phyloP scores from a whole-genome alignment of 176 grass and related monocot species.

The Coix lacrymajobi region DNA sequence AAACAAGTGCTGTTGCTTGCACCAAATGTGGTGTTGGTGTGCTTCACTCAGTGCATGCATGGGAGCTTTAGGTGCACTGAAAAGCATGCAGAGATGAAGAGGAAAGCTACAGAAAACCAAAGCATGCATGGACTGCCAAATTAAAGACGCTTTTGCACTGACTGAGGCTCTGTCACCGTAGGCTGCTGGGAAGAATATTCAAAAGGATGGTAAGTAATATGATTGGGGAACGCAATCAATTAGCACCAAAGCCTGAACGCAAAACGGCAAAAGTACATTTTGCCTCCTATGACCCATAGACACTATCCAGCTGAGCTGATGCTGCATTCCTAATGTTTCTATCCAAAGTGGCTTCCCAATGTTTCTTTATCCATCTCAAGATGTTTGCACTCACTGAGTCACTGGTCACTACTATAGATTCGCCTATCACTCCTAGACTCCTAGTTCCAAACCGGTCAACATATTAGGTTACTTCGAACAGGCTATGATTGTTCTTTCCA shows the following conservation, averaged over 20 bases:
- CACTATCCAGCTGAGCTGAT: background rate
- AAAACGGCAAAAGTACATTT: background rate
- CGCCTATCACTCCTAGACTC: no score
- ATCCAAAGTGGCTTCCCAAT: no score
- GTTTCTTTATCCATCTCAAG: no score
- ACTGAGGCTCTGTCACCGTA: background rate
- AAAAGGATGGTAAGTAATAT: background rate
- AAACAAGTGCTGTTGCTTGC: no score
- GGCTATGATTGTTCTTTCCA: no score
- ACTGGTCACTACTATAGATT: no score
- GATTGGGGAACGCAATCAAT: background rate
- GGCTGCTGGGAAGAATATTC: background rate
- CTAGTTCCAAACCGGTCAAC: no score
- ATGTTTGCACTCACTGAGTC: no score
- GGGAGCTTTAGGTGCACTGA: background rate
- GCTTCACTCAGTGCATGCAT: background rate
- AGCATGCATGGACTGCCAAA: background rate
- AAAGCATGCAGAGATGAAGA: background rate
- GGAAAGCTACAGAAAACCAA: background rate
- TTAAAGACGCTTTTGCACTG: background rate
- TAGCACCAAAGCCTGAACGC: background rate
- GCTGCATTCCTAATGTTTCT: background rate
- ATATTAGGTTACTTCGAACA: no score
- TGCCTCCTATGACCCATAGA: background rate
- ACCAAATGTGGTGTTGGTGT: no score